Percentiles rank a stretch among this genome's conserved stretches.
Conservation (phyloP, 805 yeast genomes). For the Yarrowia sp. region DNA sequence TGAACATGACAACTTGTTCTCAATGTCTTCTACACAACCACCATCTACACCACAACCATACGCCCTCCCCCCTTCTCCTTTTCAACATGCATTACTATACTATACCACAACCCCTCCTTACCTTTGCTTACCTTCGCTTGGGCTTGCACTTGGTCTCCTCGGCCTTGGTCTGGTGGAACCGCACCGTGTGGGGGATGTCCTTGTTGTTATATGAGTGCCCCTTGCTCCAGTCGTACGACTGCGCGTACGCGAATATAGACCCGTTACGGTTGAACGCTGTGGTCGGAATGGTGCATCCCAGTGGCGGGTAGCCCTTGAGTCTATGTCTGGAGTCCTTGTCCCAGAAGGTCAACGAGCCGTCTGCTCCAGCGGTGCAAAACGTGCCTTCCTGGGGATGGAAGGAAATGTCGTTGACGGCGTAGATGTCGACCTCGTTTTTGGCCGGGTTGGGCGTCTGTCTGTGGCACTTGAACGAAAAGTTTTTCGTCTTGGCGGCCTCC, state of each 20-base stretch:
- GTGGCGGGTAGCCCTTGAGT: conserved; percentile 73
- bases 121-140: conserved; percentile 40
- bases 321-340: conserved; percentile 92
- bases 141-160: conserved; percentile 70
- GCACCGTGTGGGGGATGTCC: conserved; percentile 75
- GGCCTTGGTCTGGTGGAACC: conserved; percentile 83
- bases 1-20: too few species aligned
- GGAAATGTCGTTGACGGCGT: conserved; percentile 76
- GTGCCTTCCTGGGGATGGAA: conserved; percentile 94
- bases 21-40: too few species aligned
- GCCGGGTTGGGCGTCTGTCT: conserved; percentile 68
- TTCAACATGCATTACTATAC: not conserved
- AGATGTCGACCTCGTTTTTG: conserved; percentile 68
- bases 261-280: conserved; percentile 86
- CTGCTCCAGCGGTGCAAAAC: conserved; percentile 91
- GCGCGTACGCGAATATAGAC: conserved; percentile 84
- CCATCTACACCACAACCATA: too few species aligned
- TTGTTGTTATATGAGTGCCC: conserved; percentile 75
- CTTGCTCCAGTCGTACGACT: conserved; percentile 95
- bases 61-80: not conserved
- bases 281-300: conserved; percentile 68
- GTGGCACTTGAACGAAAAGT: conserved; percentile 95
- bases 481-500: conserved; percentile 57
- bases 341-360: conserved; percentile 95
- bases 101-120: not conserved